Conservation (phyloP, 2,329 filamentous ascomycete genomes). For the Cordyceps cateniannulata region DNA sequence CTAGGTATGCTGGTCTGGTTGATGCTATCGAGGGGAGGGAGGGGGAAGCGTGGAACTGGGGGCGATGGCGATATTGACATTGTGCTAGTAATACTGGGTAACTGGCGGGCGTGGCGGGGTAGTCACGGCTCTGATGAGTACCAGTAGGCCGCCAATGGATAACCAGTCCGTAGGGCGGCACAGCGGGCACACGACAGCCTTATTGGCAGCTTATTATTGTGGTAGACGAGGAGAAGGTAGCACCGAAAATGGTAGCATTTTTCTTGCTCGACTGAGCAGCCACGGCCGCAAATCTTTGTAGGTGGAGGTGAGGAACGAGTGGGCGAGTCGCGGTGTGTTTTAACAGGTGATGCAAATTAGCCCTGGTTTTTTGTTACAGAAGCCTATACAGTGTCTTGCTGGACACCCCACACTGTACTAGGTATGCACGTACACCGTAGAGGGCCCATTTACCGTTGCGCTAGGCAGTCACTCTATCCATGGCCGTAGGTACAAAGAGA, state of each 20-base stretch:
- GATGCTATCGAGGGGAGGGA: background rate
- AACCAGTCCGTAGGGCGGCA: too few relatives aligned
- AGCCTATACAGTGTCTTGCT: slow-evolving; percentile 1
- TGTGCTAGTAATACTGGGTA: background rate
- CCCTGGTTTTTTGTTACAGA: background rate
- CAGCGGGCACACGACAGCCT: slow-evolving; percentile 10
- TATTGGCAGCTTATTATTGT: background rate
- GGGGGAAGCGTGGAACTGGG: background rate
- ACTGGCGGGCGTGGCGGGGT: background rate
- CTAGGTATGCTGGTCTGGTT: background rate
- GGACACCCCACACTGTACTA: background rate
- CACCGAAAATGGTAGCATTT: too few relatives aligned
- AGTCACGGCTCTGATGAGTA: background rate
- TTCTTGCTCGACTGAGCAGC: too few relatives aligned
- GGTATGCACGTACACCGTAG: slow-evolving; percentile 10
- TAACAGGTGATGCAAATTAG: background rate
- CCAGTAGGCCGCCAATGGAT: too few relatives aligned
- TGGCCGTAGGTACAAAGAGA: too few relatives aligned
- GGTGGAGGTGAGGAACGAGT: background rate
- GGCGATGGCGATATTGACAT: background rate
- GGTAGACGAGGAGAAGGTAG: too few relatives aligned
- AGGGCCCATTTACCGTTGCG: slow-evolving; percentile 6
- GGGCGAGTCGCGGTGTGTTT: too few relatives aligned
- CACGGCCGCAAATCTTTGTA: too few relatives aligned
- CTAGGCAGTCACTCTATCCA: background rate